These are phyloP conservation scores for Trametes cinnabarina DNA, from an alignment of 768 basidiomycete species.

Conservation along the genomic window DNA sequence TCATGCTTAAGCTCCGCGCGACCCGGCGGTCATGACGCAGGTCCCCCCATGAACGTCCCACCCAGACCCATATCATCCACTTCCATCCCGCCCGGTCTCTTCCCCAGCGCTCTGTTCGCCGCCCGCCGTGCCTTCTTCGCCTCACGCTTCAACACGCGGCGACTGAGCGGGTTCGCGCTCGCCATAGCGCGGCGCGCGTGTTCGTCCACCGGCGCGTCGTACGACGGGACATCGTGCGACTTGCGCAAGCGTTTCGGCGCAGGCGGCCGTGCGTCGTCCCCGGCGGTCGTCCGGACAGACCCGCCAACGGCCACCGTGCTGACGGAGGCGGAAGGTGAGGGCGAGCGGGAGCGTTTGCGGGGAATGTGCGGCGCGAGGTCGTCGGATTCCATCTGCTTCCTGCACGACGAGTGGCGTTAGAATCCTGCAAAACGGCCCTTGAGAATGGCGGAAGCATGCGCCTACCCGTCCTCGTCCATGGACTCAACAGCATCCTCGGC, in stretches of 20 bases:
- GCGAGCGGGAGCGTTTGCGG: conserved; percentile 33
- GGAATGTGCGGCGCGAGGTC: conserved; percentile 27
- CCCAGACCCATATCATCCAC: conserved; percentile 28
- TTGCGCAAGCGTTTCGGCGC: conserved; percentile 60
- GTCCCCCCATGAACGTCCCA: conserved; percentile 17
- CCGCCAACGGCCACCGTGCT: background rate
- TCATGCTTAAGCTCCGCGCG: too few species aligned
- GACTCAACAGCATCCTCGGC: conserved; percentile 32
- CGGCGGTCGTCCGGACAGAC: background rate
- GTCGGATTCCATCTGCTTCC: conserved; percentile 31
- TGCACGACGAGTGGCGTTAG: background rate
- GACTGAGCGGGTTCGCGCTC: conserved; percentile 55
- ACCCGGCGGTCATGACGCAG: background rate
- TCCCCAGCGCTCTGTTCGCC: conserved; percentile 32
- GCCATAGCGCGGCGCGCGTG: conserved; percentile 47
- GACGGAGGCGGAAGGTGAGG: conserved; percentile 20
- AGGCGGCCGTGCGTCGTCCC: conserved; percentile 17
- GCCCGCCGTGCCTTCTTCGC: conserved; percentile 61
- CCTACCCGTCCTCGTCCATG: conserved; percentile 43
- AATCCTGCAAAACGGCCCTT: too few species aligned
- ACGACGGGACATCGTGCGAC: conserved; percentile 46
- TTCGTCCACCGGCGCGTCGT: conserved; percentile 49
- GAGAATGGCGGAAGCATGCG: background rate
- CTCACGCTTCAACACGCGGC: conserved; percentile 60
- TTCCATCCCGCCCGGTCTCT: conserved; percentile 30